Evolutionary conservation across 495 filamentous ascomycete genomes (phyloP).

Genomic region (Penicillium diatomitis): DNA sequence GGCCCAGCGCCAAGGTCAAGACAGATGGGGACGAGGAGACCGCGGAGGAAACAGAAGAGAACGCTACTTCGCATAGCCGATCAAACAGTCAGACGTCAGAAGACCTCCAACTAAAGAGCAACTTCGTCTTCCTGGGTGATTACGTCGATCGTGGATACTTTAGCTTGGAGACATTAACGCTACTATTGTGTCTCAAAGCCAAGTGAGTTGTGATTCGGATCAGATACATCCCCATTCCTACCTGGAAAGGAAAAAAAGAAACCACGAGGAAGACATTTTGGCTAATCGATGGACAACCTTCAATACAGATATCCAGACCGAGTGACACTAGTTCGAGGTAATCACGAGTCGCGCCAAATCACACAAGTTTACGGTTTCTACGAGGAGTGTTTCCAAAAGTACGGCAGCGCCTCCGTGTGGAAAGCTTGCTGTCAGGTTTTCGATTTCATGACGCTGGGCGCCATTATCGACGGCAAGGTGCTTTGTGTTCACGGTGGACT

Average conservation of each 20-base stretch:
- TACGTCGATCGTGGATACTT: conserved; percentile 98
- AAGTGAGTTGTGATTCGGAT: conserved; percentile 50
- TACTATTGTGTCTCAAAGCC: conserved; percentile 92
- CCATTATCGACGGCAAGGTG: conserved; percentile 93
- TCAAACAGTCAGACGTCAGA: conserved; percentile 34
- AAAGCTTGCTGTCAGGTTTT: conserved; percentile 99
- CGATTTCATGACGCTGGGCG: conserved; percentile 91
- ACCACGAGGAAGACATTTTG: neutral
- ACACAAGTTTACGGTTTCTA: conserved; percentile 99
- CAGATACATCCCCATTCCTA: neutral
- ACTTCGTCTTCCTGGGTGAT: conserved; percentile 93
- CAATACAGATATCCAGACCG: conserved; percentile 74
- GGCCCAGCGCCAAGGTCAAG: conserved; percentile 32
- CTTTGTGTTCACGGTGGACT: conserved; percentile 96
- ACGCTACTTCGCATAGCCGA: conserved; percentile 16
- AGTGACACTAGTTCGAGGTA: conserved; percentile 91
- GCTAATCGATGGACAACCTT: too few relatives aligned
- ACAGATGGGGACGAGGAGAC: conserved; percentile 35
- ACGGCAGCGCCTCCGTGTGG: conserved; percentile 97
- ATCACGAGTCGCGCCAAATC: conserved; percentile 96
- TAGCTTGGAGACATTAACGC: conserved; percentile 90
- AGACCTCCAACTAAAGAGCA: conserved; percentile 48
- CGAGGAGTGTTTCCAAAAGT: conserved; percentile 96
- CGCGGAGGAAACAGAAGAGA: conserved; percentile 6
- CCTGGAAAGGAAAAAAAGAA: neutral